A percentile compares a stretch with the other conserved stretches of the same genome.
phyloP scores from a whole-genome alignment of 208 protist species.

The Leishmania martiniquensis region DNA sequence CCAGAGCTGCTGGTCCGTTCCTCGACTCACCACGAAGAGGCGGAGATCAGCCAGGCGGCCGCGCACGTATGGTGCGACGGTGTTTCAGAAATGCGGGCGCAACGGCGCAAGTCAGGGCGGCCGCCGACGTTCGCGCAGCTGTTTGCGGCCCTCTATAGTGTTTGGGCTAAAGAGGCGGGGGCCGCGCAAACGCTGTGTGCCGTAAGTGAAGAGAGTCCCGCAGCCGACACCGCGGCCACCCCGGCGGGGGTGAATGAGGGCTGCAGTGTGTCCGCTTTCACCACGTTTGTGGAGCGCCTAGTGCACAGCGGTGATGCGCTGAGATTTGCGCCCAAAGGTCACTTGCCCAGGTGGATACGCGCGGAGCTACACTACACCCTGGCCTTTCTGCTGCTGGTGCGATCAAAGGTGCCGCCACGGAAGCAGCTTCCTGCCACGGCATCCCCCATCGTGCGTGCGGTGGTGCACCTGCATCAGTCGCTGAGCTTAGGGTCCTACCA shows the following conservation, averaged over 20 bases:
- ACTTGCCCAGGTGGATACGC: conserved; percentile 15
- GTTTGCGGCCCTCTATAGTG: conserved; percentile 32
- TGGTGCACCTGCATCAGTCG: conserved; percentile 45
- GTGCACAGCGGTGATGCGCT: conserved; percentile 20
- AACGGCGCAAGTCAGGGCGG: conserved; percentile 21
- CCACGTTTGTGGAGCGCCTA: conserved; percentile 12
- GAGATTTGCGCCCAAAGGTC: neutral
- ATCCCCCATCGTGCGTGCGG: conserved; percentile 6
- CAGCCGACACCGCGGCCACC: neutral
- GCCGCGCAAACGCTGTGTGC: neutral
- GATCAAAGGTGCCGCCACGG: neutral
- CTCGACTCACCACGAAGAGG: neutral
- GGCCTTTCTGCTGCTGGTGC: conserved; percentile 23
- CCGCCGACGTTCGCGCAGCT: conserved; percentile 36
- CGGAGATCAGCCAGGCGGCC: neutral
- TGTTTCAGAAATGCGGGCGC: conserved; percentile 29
- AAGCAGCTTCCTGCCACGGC: neutral
- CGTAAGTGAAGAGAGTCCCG: neutral
- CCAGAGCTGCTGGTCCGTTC: neutral
- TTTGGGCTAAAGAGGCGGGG: conserved; percentile 12
- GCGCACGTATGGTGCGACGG: conserved; percentile 8
- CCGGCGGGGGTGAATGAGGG: neutral
- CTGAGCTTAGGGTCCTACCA: conserved; percentile 52
- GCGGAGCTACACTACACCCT: conserved; percentile 37
- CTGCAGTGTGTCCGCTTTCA: conserved; percentile 20